A percentile compares a stretch with the other conserved stretches of the same genome.
Evolutionary conservation across 495 filamentous ascomycete genomes (phyloP).

Genomic region (Staphylotrichum tortipilum): DNA sequence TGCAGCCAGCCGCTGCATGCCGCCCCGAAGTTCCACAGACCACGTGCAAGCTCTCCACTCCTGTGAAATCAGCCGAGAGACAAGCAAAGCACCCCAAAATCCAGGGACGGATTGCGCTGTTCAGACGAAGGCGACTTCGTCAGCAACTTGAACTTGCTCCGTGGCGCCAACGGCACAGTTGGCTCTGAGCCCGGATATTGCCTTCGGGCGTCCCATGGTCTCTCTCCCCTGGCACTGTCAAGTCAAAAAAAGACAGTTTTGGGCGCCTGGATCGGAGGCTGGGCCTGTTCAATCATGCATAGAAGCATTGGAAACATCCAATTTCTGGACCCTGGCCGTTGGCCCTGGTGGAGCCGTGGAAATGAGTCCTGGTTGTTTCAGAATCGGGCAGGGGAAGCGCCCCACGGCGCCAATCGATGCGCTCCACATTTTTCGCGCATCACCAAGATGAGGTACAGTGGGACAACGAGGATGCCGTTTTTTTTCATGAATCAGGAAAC

Average conservation of each 20-base stretch:
- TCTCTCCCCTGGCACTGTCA: too few species aligned
- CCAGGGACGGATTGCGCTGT: too few species aligned
- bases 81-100: neutral
- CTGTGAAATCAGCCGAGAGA: neutral
- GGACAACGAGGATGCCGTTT: too few species aligned
- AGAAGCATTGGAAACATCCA: neutral
- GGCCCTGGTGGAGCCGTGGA: neutral
- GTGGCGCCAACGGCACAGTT: too few species aligned
- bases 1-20: neutral
- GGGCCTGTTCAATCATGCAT: too few species aligned
- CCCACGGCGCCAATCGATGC: neutral
- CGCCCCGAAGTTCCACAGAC: slow-evolving; percentile 4
- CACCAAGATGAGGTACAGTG: too few species aligned
- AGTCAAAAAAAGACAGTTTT: too few species aligned
- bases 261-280: too few species aligned
- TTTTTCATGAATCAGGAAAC: neutral
- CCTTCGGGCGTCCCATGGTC: too few species aligned
- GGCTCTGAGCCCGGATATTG: too few species aligned
- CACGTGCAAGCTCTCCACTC: neutral
- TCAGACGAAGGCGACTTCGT: too few species aligned
- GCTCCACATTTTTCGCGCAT: neutral
- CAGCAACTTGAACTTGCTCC: too few species aligned
- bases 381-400: neutral
- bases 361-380: slow-evolving; percentile 1
- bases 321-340: neutral